phyloP scores from a whole-genome alignment of 75 land plant species.

The Gnetum montanum region DNA sequence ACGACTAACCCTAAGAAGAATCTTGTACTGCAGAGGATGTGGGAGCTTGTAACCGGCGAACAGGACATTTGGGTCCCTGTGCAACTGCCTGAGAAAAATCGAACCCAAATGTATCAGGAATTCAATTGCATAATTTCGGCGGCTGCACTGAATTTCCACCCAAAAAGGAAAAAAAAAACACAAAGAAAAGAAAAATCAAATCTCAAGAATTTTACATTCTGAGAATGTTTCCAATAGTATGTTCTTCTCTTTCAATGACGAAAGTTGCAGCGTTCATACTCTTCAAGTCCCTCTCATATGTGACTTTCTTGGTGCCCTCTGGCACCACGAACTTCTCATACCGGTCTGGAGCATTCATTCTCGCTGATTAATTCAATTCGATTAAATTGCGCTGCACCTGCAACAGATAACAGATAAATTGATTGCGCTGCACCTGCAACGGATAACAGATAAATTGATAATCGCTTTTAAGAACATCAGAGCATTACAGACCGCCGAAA shows the following conservation, averaged over 20 bases:
- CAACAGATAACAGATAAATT: too few species aligned
- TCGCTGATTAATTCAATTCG: too few species aligned
- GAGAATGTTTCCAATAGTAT: conserved; percentile 87
- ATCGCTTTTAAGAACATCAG: too few species aligned
- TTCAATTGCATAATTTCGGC: neutral
- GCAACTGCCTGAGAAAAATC: conserved; percentile 90
- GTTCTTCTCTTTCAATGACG: conserved; percentile 87
- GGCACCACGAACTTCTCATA: conserved; percentile 99
- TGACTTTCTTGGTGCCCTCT: conserved; percentile 90
- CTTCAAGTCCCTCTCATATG: conserved; percentile 92
- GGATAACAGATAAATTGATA: too few species aligned
- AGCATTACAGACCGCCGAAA: too few species aligned
- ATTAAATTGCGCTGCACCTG: too few species aligned
- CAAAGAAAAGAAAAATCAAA: neutral
- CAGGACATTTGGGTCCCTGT: conserved; percentile 82
- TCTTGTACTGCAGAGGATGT: conserved; percentile 94
- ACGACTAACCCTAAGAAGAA: conserved; percentile 78
- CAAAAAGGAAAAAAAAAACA: neutral
- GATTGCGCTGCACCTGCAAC: too few species aligned
- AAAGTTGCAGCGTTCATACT: conserved; percentile 92
- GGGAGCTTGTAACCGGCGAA: conserved; percentile 98
- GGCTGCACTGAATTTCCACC: neutral
- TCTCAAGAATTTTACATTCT: conserved; percentile 57
- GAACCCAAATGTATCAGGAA: too few species aligned
- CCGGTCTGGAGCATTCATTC: conserved; percentile 99